Percentiles rank a stretch among this genome's conserved stretches.
phyloP scores from a whole-genome alignment of 2,329 filamentous ascomycete species.

The Metarhizium guizhouense region DNA sequence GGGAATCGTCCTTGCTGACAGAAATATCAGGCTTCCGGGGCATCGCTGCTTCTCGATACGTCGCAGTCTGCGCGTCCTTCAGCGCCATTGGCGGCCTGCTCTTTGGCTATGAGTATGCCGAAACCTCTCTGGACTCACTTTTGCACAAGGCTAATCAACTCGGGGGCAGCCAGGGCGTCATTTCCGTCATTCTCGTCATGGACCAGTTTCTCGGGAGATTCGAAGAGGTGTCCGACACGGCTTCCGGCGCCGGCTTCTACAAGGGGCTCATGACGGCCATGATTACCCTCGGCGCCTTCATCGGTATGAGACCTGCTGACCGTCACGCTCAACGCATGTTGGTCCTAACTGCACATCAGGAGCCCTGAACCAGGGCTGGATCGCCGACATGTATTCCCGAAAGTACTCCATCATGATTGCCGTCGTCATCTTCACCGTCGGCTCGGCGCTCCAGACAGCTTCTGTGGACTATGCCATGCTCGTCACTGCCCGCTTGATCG shows the following conservation, averaged over 20 bases:
- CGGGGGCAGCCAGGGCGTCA: conserved; percentile 26
- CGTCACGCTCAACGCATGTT: neutral
- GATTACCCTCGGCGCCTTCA: conserved; percentile 36
- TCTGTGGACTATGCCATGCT: conserved; percentile 32
- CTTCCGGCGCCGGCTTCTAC: conserved; percentile 27
- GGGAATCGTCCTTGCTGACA: neutral
- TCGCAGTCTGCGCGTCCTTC: conserved; percentile 23
- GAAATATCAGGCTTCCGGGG: conserved; percentile 18
- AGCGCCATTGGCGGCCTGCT: conserved; percentile 29
- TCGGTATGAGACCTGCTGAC: conserved; percentile 16
- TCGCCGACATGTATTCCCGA: conserved; percentile 23
- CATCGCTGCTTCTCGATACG: conserved; percentile 22
- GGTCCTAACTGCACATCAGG: conserved; percentile 15
- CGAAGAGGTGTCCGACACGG: conserved; percentile 20
- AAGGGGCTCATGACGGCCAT: conserved; percentile 39
- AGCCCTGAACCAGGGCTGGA: conserved; percentile 31
- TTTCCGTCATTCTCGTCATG: conserved; percentile 29
- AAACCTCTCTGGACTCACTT: too few relatives aligned
- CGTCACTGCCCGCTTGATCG: conserved; percentile 31
- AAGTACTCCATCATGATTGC: conserved; percentile 25
- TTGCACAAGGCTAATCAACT: neutral
- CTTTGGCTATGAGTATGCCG: conserved; percentile 22
- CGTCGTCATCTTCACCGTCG: conserved; percentile 27
- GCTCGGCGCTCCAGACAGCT: conserved; percentile 33
- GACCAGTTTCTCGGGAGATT: conserved; percentile 23